Evolutionary conservation across 2,329 filamentous ascomycete species (phyloP).

Genomic region (Dactylellina parvicollis): DNA sequence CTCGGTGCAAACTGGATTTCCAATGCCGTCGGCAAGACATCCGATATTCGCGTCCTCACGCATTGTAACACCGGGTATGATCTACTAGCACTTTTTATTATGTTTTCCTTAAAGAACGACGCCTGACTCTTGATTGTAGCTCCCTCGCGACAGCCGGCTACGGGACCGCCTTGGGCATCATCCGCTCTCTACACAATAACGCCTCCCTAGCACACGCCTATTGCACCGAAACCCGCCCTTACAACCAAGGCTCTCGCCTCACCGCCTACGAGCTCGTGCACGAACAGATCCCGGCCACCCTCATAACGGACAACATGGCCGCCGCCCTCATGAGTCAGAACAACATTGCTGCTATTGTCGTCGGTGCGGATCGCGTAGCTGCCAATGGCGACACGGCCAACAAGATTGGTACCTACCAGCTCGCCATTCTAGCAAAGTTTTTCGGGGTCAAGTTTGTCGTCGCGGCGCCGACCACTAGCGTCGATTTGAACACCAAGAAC

Average conservation of each 20-base stretch:
- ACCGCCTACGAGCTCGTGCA: slow-evolving; percentile 97
- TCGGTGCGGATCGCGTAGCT: slow-evolving; percentile 93
- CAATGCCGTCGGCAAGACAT: slow-evolving; percentile 66
- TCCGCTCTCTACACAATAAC: slow-evolving; percentile 78
- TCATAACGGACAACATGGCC: slow-evolving; percentile 97
- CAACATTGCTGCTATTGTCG: slow-evolving; percentile 83
- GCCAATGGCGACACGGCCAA: slow-evolving; percentile 98
- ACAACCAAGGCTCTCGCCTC: slow-evolving; percentile 94
- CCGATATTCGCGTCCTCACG: slow-evolving; percentile 81
- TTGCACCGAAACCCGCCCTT: slow-evolving; percentile 95
- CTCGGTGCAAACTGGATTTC: slow-evolving; percentile 85
- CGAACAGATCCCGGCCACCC: slow-evolving; percentile 86
- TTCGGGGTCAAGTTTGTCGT: slow-evolving; percentile 95
- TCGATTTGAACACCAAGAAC: slow-evolving; percentile 81
- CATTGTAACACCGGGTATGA: slow-evolving; percentile 94
- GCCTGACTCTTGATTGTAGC: slow-evolving; percentile 60
- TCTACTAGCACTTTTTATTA: slow-evolving; percentile 6
- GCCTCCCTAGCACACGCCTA: slow-evolving; percentile 81
- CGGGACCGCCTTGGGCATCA: slow-evolving; percentile 92
- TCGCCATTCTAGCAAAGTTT: slow-evolving; percentile 87
- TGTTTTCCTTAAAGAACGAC: background rate
- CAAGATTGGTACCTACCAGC: slow-evolving; percentile 94
- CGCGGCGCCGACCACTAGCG: slow-evolving; percentile 91
- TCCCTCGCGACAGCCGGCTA: slow-evolving; percentile 98
- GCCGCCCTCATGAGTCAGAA: slow-evolving; percentile 80